Percentiles rank a stretch among this genome's conserved stretches.
phyloP scores from a whole-genome alignment of 2,329 filamentous ascomycete genomes.

The Sphaerulina vaccinii region DNA sequence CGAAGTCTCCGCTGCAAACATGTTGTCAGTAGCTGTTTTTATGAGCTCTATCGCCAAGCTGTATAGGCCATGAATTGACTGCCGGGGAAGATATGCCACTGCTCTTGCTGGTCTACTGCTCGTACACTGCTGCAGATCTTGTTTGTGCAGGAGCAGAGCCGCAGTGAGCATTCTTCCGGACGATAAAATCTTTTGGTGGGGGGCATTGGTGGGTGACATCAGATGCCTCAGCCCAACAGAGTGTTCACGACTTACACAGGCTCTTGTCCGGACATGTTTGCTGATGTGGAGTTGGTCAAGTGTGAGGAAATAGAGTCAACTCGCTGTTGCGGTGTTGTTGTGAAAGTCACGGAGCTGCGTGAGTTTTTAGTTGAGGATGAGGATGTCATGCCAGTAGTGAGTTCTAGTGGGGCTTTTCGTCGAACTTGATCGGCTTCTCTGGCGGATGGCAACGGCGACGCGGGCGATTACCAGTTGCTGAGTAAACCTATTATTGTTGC shows the following conservation, averaged over 20 bases:
- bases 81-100: neutral
- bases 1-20: constrained; percentile 49
- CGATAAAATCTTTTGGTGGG: constrained; percentile 16
- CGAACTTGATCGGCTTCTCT: constrained; percentile 1
- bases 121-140: neutral
- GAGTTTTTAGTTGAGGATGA: constrained; percentile 10
- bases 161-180: constrained; percentile 13
- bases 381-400: constrained; percentile 2
- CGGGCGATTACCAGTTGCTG: neutral
- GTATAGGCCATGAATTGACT: neutral
- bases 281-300: constrained; percentile 7
- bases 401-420: neutral
- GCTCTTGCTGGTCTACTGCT: neutral
- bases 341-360: constrained; percentile 1
- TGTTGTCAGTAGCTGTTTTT: constrained; percentile 26
- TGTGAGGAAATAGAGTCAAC: constrained; percentile 22
- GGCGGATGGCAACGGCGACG: constrained; percentile 5
- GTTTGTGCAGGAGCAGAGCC: constrained; percentile 2
- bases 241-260: constrained; percentile 23
- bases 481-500: neutral
- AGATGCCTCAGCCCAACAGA: neutral
- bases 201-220: constrained; percentile 5
- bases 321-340: constrained; percentile 19
- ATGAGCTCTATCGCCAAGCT: neutral
- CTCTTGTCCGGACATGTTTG: constrained; percentile 24